Percentiles rank a stretch among this genome's conserved stretches.
Evolutionary conservation across 2,329 filamentous ascomycete genomes (phyloP).

Genomic region (Epichloe aotearoae): DNA sequence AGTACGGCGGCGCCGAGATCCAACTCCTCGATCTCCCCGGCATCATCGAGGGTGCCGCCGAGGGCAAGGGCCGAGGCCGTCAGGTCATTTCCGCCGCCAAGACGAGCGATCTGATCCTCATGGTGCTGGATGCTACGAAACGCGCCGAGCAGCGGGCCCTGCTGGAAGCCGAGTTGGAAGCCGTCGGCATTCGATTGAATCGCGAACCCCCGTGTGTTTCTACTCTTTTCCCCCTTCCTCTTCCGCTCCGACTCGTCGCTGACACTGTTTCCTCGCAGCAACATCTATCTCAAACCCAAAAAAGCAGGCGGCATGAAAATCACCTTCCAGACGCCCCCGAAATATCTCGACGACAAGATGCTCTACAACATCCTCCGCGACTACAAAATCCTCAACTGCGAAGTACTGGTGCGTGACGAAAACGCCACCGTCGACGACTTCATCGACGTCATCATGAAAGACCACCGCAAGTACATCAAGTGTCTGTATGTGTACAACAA

Average conservation of each 20-base stretch:
- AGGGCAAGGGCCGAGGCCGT: slow-evolving; percentile 88
- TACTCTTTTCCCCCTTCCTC: background rate
- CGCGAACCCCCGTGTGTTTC: slow-evolving; percentile 71
- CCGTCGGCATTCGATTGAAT: slow-evolving; percentile 89
- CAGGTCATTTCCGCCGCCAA: slow-evolving; percentile 98
- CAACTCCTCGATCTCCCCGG: slow-evolving; percentile 94
- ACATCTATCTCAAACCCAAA: slow-evolving; percentile 94
- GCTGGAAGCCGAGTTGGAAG: slow-evolving; percentile 83
- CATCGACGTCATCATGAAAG: slow-evolving; percentile 99
- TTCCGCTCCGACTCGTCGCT: no score
- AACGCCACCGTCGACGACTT: slow-evolving; percentile 94
- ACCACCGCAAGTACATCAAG: slow-evolving; percentile 93
- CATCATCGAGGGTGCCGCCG: slow-evolving; percentile 93
- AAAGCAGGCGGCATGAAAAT: slow-evolving; percentile 98
- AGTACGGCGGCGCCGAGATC: slow-evolving; percentile 96
- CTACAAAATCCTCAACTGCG: slow-evolving; percentile 97
- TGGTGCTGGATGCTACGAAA: slow-evolving; percentile 96
- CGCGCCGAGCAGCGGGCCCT: slow-evolving; percentile 82
- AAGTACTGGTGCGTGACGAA: slow-evolving; percentile 90
- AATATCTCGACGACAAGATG: slow-evolving; percentile 93
- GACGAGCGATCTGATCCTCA: slow-evolving; percentile 92
- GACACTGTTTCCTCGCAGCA: slow-evolving; percentile 35
- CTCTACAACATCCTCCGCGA: slow-evolving; percentile 93
- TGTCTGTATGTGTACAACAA: slow-evolving; percentile 99
- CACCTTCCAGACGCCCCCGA: slow-evolving; percentile 81